Base-by-base conservation (phyloP, 805 yeast species). In the Saccharomycopsis fermentans region DNA sequence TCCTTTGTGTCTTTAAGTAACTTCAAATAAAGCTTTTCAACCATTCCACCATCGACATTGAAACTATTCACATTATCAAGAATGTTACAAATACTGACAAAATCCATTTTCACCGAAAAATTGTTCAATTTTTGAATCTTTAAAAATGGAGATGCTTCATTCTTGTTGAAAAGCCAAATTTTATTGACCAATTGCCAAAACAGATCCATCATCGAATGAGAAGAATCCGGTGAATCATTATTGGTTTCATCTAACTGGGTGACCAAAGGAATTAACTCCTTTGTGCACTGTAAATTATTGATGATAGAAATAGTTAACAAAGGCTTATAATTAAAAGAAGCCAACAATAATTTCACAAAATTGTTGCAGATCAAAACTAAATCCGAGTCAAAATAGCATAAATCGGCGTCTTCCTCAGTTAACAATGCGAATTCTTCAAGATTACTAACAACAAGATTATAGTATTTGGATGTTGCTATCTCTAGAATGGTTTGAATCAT, bases 111-210 rank as follows among this genome's bases (percentile, higher is more conserved):
- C n/a, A 51, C 36, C 3, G 34, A 29, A 27, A 48, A 58, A 19
- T 55, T 57, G 35, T 55, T 39, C 8, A 16, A 11, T 51, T 54
- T 58, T 12, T 43, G 26, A 59, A 61, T 61, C 29, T 61, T 61
- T 12, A 26, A 47, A 40, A 61, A 61, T 17, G 50, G 50, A 6
- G 63, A 52, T 32, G 51, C 55, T 51, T 56, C 57, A 17, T 40
- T 12, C 34, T 59, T 61, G 34, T 54, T 19, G 19, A 55, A 16
- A 3, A 61, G 26, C 58, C 58, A 61, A 24, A 61, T 37, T 34
- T 58, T 61, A 35, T 59, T 61, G 19, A 61, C 29, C 4, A 61
- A 29, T 48, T 61, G 58, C 47, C 57, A 61, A 27, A 61, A 61
- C 8, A 21, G n/a, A 19, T 55, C 37, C 19, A 16, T 50, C 11